Percentiles rank a stretch among this genome's conserved stretches.
Conservation (phyloP, 108 stramenopile species). For the Parietichytrium sp. region DNA sequence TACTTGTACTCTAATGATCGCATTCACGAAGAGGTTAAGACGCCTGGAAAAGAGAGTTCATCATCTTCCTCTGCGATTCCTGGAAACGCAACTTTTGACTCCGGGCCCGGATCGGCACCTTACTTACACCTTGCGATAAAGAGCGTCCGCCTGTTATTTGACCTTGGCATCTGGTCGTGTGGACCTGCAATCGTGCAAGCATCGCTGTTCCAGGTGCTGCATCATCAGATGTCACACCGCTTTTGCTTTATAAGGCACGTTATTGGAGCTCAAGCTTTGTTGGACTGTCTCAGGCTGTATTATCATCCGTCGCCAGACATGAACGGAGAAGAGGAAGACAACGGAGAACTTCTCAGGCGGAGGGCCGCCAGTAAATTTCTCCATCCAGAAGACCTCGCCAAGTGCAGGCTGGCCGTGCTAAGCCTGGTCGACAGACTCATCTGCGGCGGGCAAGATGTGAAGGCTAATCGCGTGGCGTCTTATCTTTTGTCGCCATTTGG, state of each 20-base stretch:
- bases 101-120: too few relatives aligned
- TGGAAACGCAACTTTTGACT: too few relatives aligned
- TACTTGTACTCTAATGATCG: too few relatives aligned
- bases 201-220: background rate
- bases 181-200: background rate
- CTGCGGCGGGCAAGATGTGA: background rate
- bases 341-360: too few relatives aligned
- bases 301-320: background rate
- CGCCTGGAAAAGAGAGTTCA: too few relatives aligned
- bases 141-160: background rate
- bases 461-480: background rate
- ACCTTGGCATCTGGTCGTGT: background rate
- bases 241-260: background rate
- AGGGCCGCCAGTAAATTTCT: too few relatives aligned
- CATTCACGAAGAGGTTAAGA: too few relatives aligned
- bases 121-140: too few relatives aligned
- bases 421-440: background rate
- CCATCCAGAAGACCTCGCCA: background rate
- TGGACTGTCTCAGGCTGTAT: background rate
- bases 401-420: background rate
- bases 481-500: background rate
- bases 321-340: too few relatives aligned
- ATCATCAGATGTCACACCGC: background rate
- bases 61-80: too few relatives aligned
- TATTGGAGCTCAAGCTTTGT: background rate